Conservation (phyloP, 2,329 filamentous ascomycete species). For the Leptoxyphium fumago region DNA sequence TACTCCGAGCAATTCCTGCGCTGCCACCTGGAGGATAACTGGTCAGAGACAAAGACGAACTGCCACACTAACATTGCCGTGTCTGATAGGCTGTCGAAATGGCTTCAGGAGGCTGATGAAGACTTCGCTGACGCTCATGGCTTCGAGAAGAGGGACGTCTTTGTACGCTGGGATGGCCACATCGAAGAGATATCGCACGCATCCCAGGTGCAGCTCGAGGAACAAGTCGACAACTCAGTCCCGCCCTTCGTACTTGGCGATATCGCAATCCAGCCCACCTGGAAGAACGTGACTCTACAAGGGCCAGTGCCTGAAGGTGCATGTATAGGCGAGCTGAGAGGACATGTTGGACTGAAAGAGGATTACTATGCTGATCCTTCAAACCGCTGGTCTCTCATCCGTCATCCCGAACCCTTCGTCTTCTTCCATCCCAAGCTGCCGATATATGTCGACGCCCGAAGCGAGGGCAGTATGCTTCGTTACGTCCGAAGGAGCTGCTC, state of each 20-base stretch:
- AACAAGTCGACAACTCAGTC: constrained; percentile 34
- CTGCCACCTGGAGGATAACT: constrained; percentile 37
- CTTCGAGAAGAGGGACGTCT: constrained; percentile 49
- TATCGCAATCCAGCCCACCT: constrained; percentile 42
- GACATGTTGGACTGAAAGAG: constrained; percentile 31
- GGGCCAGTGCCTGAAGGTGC: constrained; percentile 35
- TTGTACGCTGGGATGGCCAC: constrained; percentile 43
- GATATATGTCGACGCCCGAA: constrained; percentile 81
- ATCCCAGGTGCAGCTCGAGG: constrained; percentile 37
- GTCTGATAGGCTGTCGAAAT: constrained; percentile 58
- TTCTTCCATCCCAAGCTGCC: constrained; percentile 71
- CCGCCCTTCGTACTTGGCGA: constrained; percentile 16
- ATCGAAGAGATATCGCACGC: constrained; percentile 40
- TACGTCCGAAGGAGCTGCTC: constrained; percentile 87
- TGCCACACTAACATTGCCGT: constrained; percentile 63
- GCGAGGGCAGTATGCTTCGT: constrained; percentile 71
- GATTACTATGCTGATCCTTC: constrained; percentile 31
- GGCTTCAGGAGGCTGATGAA: constrained; percentile 60
- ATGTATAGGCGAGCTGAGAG: constrained; percentile 59
- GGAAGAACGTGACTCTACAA: constrained; percentile 50
- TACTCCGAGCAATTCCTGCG: constrained; percentile 51
- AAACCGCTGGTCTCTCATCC: constrained; percentile 33
- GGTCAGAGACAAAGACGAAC: constrained; percentile 50
- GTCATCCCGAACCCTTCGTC: constrained; percentile 38
- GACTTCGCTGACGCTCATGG: constrained; percentile 24